These are phyloP conservation scores for Physocladia obscura DNA, from an alignment of 192 early-diverging fungal genomes.

Conservation along the genomic window DNA sequence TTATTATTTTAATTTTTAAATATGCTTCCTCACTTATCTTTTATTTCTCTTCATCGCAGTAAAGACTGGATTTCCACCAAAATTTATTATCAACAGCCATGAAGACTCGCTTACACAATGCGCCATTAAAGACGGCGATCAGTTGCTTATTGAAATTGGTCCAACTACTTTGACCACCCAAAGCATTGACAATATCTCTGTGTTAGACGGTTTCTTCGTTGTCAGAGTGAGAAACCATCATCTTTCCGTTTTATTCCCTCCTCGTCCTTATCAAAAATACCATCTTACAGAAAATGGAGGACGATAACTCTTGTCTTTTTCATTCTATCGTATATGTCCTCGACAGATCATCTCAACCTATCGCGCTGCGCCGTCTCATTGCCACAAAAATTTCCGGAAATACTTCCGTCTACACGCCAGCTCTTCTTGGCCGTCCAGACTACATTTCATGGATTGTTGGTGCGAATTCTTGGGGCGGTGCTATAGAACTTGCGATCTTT, in stretches of 20 bases:
- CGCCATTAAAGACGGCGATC: conserved; percentile 28
- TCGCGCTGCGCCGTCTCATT: neutral
- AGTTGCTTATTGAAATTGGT: conserved; percentile 5
- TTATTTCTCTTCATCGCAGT: neutral
- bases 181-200: too few relatives aligned
- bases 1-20: too few relatives aligned
- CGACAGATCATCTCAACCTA: neutral
- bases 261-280: neutral
- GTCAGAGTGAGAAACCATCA: neutral
- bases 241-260: neutral
- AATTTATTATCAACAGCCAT: neutral
- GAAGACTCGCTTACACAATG: neutral
- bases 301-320: conserved; percentile 73
- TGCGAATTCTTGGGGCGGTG: conserved; percentile 77
- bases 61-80: conserved; percentile 28
- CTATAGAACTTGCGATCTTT: conserved; percentile 79
- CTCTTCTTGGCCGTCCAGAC: conserved; percentile 60
- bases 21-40: neutral
- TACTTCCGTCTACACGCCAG: conserved; percentile 58
- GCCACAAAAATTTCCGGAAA: conserved; percentile 42
- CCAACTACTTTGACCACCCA: too few relatives aligned
- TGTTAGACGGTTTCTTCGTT: conserved; percentile 2
- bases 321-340: conserved; percentile 51
- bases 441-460: conserved; percentile 71
- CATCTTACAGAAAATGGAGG: conserved; percentile 52